Conservation (phyloP, 208 protist species). For the Trypanosoma melophagium region DNA sequence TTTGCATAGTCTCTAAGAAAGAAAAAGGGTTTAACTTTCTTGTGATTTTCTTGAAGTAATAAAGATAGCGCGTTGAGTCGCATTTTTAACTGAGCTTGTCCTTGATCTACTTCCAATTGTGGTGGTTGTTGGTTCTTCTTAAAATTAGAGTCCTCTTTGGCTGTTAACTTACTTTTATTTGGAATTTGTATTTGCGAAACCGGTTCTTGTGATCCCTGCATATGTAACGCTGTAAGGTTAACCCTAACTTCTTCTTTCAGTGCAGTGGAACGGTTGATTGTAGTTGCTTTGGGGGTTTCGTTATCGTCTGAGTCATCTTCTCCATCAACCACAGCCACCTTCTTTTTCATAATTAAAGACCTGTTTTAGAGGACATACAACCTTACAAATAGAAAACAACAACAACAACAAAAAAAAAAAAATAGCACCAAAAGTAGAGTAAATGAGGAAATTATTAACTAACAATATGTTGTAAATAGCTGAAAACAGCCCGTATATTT, state of each 20-base stretch:
- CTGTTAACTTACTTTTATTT: no score
- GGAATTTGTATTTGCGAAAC: background rate
- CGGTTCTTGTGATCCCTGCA: background rate
- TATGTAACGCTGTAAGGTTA: slow-evolving; percentile 3
- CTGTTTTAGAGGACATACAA: background rate
- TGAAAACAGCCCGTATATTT: background rate
- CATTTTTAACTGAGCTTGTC: no score
- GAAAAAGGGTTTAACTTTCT: no score
- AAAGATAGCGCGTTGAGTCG: no score
- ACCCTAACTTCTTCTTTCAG: slow-evolving; percentile 16
- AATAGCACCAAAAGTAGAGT: background rate
- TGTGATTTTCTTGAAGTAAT: no score
- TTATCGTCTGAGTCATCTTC: slow-evolving; percentile 22
- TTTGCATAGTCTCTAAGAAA: no score
- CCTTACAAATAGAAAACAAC: no score
- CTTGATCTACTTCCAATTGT: no score
- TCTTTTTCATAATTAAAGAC: background rate
- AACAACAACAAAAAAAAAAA: no score
- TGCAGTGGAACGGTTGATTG: background rate
- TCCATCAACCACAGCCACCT: slow-evolving; percentile 8
- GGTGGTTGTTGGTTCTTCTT: no score
- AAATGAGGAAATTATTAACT: background rate
- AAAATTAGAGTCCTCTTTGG: no score
- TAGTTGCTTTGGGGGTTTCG: background rate
- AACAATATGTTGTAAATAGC: background rate